A percentile compares a stretch with the other conserved stretches of the same genome.
These are phyloP conservation scores for Combretum micranthum DNA, from an alignment of 345 rosid species.

Conservation along the genomic window DNA sequence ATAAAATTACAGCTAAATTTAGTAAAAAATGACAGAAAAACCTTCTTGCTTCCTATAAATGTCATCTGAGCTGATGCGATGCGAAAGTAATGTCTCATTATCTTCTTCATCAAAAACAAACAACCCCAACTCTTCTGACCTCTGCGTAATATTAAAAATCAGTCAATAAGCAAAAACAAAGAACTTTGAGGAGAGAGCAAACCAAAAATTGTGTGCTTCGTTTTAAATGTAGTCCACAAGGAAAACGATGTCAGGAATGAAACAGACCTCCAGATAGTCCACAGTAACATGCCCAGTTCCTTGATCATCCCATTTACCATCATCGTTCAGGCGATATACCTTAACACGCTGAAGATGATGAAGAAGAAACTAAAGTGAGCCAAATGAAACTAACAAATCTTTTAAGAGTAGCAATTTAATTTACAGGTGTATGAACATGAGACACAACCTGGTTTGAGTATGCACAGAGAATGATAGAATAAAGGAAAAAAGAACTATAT, in stretches of 20 bases:
- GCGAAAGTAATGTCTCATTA: slow-evolving; percentile 65
- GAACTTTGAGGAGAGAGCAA: too few species aligned
- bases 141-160: slow-evolving; percentile 38
- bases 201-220: too few species aligned
- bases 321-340: slow-evolving; percentile 60
- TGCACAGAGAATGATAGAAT: too few species aligned
- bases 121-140: slow-evolving; percentile 69
- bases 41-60: slow-evolving; percentile 91
- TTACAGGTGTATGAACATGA: background rate
- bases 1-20: too few species aligned
- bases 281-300: slow-evolving; percentile 84
- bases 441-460: too few species aligned
- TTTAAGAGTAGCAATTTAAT: background rate
- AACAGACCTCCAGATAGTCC: slow-evolving; percentile 80
- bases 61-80: slow-evolving; percentile 69
- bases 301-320: slow-evolving; percentile 94
- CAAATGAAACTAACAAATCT: background rate
- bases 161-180: slow-evolving; percentile 15
- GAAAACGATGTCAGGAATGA: background rate
- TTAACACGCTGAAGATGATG: slow-evolving; percentile 63
- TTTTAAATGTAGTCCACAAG: too few species aligned
- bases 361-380: slow-evolving; percentile 3
- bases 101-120: slow-evolving; percentile 86
- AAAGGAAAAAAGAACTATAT: too few species aligned
- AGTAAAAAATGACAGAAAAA: slow-evolving; percentile 17